Evolutionary conservation across 176 grass and related monocot species (phyloP), one percentile per base, ranked within the genome.

Genomic region (Avena eriantha): DNA sequence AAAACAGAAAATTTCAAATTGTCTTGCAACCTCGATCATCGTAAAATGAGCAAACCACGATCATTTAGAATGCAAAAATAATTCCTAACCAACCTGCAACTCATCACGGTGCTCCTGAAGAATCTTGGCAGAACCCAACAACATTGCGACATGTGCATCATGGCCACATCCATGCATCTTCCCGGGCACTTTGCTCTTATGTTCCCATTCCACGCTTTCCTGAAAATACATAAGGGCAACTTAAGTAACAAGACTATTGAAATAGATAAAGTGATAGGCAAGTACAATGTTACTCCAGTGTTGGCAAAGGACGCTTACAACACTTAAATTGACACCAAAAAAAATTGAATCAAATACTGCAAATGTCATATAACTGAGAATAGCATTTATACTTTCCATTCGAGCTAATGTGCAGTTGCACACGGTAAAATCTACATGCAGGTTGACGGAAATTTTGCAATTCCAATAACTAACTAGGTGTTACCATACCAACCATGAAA

Each of bases 91-190:
- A 86, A 98, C 95, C 95, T 95, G 78, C 76, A 98, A 43, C 83
- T 98, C 87, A 59, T 93, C 86, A 64, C 61, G 79, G 80, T 88
- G 91, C 79, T 98, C 95, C 77, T 95, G 93, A 93, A 98, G 93
- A 88, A 98, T 90, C 86, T 87, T 98, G 21, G 93, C 95, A 85
- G 95, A 94, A 76, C 95, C 95, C 80, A 98, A 89, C 1, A 95
- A 71, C 91, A 98, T 98, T 72, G 95, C 83, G 61, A 89, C 78
- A 87, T 98, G 93, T 46, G 91, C 89, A 93, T 98, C 95, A 46
- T 98, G 95, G 26, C 95, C 95, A 81, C 95, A 98, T 78, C 91
- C 95, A 90, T 98, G 95, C 95, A 98, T 98, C 74, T 98, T 98
- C 66, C 95, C 95, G 45, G 87, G 89, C 18, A 94, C 91, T 95